Base-by-base conservation (phyloP, 140 eudicot species). In the Erigeron philadelphicus region DNA sequence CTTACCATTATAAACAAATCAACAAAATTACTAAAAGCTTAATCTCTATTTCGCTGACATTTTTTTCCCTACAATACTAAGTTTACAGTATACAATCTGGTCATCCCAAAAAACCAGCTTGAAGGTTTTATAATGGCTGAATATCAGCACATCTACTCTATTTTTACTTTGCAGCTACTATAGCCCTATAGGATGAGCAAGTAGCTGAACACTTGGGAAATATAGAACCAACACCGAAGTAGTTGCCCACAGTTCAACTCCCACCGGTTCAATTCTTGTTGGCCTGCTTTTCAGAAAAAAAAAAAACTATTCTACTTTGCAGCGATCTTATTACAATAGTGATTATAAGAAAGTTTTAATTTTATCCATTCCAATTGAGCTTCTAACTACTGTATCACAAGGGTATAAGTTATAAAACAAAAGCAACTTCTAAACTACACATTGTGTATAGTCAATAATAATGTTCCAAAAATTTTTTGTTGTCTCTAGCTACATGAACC, bases 1-100 rank as follows among this genome's bases (percentile, higher is more conserved):
- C 46, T 73, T 40, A 61, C 19, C 16, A 73, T 71, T 12, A 59
- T 9, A 25, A 71, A 71, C 75, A 71, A 59, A 47, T 9, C 45
- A 71, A 58, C 75, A 71, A 59, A 47, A 59, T 15, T 19, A 31
- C 66, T 44, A 41, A 67, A 19, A 40, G 45, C 55, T 72, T 52
- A 61, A 61, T 72, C 41, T 38, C n/a, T 19, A 42, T 11, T 54
- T 3, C 9, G 56, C 43, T 31, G 38, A 4, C 38, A 31, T 13
- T 13, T 50, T 12, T 50, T 50, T 13, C 16, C 57, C 57, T 50
- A 54, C 17, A 5, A 54, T 15, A 54, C 25, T 54, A 18, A 54
- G 8, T 54, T 5, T 54, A 18, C 18, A 49, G 16, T 11, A 6
- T 12, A 1, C 5, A 54, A 54, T 13, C 15, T 16, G 25, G 35